Evolutionary conservation across 495 filamentous ascomycete genomes (phyloP), one percentile per base, ranked within the genome.

Genomic region (Neurospora discreta): DNA sequence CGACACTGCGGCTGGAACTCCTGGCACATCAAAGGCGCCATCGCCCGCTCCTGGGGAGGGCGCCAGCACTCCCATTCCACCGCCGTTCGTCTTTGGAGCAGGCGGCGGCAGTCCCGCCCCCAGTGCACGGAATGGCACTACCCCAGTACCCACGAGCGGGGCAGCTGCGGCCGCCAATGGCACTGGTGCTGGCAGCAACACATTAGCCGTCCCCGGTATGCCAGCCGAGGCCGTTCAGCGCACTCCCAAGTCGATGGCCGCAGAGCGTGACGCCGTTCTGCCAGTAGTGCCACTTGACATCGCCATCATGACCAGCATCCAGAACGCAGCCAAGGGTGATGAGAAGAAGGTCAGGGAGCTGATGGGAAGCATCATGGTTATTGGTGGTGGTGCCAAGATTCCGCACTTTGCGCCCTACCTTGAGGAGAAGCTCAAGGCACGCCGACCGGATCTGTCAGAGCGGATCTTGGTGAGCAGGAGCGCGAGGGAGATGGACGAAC

Each of bases 341-440:
- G 96, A 98, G 70, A 94, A 94, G 80, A 96, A 95, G 80, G 89
- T 94, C 73, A 88, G 92, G 23, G 96, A 99, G 76, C 93, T 96
- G 81, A 84, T 97, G 38, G 93, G 93, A 30, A 91, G 92, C 43
- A 97, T 99, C 83, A 98, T 99, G 93, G 89, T 98, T 3, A 88
- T 98, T 68, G 95, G 95, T 67, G 95, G 95, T 26, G 96, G 93
- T 9, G 90, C 91, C 69, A 90, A 94, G 84, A 90, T 91, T 0
- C 88, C 88, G 2, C 88, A 90, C 11, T 91, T 99, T 75, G 88
- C 90, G 44, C 79, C 88, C 3, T 91, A 89, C 75, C 84, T 99
- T 5, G 94, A 98, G 82, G 92, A 95, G 78, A 87, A 87, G 73
- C 84, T 99, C 68, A 89, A 91, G 74, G 80, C 81, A 68, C 83